Conservation (phyloP, 306 rosid species). For the Sesbania bispinosa region DNA sequence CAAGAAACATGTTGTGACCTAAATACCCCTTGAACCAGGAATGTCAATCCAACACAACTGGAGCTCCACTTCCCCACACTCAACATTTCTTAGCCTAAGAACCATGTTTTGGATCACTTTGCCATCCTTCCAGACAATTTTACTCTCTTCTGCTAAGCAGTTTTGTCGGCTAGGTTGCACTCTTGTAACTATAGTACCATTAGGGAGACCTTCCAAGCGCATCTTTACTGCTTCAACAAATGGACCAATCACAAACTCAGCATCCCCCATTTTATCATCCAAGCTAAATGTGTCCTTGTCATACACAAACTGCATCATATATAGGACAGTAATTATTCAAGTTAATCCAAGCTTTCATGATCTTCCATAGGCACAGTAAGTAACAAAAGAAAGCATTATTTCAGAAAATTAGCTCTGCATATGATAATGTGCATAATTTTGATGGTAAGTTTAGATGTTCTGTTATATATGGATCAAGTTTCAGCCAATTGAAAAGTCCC, state of each 20-base stretch:
- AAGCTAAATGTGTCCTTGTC: slow-evolving; percentile 63
- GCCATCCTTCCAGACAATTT: slow-evolving; percentile 49
- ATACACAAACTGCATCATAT: slow-evolving; percentile 58
- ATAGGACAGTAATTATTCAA: neutral
- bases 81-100: slow-evolving; percentile 78
- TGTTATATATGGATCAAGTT: neutral
- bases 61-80: slow-evolving; percentile 71
- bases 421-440: neutral
- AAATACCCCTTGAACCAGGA: slow-evolving; percentile 55
- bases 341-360: neutral
- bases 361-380: neutral
- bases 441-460: neutral
- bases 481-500: neutral
- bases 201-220: slow-evolving; percentile 35
- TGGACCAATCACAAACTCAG: slow-evolving; percentile 56
- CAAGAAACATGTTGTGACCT: neutral
- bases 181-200: slow-evolving; percentile 49
- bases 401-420: neutral
- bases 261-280: slow-evolving; percentile 91
- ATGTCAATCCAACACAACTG: slow-evolving; percentile 74
- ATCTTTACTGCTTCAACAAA: slow-evolving; percentile 47
- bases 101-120: slow-evolving; percentile 54
- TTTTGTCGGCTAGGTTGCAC: slow-evolving; percentile 54
- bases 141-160: slow-evolving; percentile 74
- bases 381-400: neutral